Evolutionary conservation across 2,329 filamentous ascomycete species (phyloP).

Genomic region (Aphanocladium album): DNA sequence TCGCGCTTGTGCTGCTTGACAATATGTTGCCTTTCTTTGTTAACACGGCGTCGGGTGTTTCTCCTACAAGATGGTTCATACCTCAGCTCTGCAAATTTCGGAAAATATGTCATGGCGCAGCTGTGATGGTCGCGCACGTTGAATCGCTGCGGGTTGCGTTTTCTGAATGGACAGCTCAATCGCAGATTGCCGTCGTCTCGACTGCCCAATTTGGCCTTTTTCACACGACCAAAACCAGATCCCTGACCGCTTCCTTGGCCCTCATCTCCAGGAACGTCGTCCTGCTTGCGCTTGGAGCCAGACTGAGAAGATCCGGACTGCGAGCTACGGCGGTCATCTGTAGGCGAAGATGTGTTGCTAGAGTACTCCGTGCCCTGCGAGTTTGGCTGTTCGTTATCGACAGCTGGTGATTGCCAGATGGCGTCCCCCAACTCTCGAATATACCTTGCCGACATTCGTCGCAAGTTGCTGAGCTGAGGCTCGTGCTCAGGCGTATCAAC

Average conservation of each 20-base stretch:
- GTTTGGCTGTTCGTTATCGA: neutral
- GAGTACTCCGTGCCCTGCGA: neutral
- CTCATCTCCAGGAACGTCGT: conserved; percentile 30
- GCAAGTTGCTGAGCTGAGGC: conserved; percentile 15
- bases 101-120: conserved; percentile 40
- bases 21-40: conserved; percentile 32
- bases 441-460: conserved; percentile 28
- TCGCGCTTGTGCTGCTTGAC: conserved; percentile 40
- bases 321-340: neutral
- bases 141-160: conserved; percentile 40
- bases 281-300: conserved; percentile 13
- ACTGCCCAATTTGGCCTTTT: conserved; percentile 27
- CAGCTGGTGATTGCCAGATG: conserved; percentile 16
- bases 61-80: conserved; percentile 14
- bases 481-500: conserved; percentile 28
- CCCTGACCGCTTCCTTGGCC: conserved; percentile 29
- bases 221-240: conserved; percentile 23
- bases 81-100: conserved; percentile 37
- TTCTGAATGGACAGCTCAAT: conserved; percentile 40
- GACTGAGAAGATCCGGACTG: neutral
- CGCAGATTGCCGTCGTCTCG: conserved; percentile 35
- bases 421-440: conserved; percentile 28
- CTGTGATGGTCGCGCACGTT: conserved; percentile 41
- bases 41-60: conserved; percentile 5
- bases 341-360: neutral